Percentiles rank a stretch among this genome's conserved stretches.
These are phyloP conservation scores for Gleditsia sinensis DNA, from an alignment of 306 rosid genomes.

Conservation along the genomic window DNA sequence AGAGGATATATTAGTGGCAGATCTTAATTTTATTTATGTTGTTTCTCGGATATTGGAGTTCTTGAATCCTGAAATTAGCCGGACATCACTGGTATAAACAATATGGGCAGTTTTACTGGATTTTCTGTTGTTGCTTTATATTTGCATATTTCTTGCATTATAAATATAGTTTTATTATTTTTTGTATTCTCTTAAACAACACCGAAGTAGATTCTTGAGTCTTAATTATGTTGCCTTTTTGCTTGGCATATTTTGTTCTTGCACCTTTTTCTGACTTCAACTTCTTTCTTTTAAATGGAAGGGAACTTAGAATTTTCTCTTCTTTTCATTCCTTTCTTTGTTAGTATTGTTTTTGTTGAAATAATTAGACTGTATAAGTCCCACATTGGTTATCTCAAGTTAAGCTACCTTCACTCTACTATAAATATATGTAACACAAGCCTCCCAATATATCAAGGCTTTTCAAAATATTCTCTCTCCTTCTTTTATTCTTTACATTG, in stretches of 20 bases:
- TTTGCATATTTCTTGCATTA: constrained; percentile 10
- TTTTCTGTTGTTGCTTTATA: constrained; percentile 14
- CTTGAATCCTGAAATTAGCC: constrained; percentile 88
- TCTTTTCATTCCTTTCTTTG: constrained; percentile 1
- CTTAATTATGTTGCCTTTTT: constrained; percentile 19
- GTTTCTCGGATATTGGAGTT: constrained; percentile 92
- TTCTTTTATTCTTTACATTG: no score
- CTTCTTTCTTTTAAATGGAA: constrained; percentile 17
- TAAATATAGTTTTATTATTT: neutral
- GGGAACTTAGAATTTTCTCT: constrained; percentile 7
- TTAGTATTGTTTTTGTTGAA: neutral
- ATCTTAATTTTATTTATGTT: constrained; percentile 88
- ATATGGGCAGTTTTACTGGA: constrained; percentile 13
- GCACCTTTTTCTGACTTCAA: neutral
- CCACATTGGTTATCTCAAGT: no score
- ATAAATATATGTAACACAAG: no score
- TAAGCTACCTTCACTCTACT: no score
- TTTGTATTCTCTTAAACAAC: neutral
- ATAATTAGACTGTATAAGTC: no score
- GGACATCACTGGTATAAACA: constrained; percentile 76
- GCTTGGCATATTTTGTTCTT: constrained; percentile 8
- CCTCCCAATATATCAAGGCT: no score
- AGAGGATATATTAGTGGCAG: constrained; percentile 87
- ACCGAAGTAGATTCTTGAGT: constrained; percentile 14
- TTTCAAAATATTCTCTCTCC: no score